Evolutionary conservation across 306 rosid genomes (phyloP), one percentile per base, ranked within the genome.

Genomic region (Quercus aquifolioides): DNA sequence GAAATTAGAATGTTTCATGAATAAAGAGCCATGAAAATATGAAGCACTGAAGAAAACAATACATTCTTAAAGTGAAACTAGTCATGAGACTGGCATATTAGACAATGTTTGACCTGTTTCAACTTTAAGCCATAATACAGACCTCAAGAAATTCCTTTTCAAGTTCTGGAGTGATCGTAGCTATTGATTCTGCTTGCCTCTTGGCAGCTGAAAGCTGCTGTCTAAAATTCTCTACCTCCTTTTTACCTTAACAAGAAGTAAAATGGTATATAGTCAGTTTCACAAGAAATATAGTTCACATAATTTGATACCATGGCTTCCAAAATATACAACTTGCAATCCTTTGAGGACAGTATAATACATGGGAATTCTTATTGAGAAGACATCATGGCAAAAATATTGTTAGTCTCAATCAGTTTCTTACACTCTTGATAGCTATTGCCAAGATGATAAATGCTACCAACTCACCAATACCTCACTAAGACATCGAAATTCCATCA

Each of bases 91-190:
- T 59, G 25, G 28, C 28, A 23, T 12, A 59, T 49, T 49, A 49
- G 1, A 49, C 17, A 64, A 55, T 15, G 28, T 74, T 77, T 77
- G 18, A 58, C 80, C 33, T 17, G 55, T 18, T 62, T 13, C 43
- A 8, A 54, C 20, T 69, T 54, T 67, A 60, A 30, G 26, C 58
- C 80, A 54, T 59, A 56, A 57, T 5, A 84, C 88, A 79, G 80
- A 94, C 99, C 99, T 95, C 88, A 46, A 91, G 91, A 90, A 95
- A 95, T 82, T 85, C 91, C 86, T 85, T 90, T 87, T 90, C 87
- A 19, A 92, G 88, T 31, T 86, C 90, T 13, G 94, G 86, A 67
- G 99, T 95, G 78, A 95, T 86, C 41, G 69, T 82, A 2, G 92
- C 97, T 81, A 92, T 69, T 35, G 95, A 92, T 73, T 92, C 93